Base-by-base conservation (phyloP, 129 eudicot genomes). In the Lactuca sativa region DNA sequence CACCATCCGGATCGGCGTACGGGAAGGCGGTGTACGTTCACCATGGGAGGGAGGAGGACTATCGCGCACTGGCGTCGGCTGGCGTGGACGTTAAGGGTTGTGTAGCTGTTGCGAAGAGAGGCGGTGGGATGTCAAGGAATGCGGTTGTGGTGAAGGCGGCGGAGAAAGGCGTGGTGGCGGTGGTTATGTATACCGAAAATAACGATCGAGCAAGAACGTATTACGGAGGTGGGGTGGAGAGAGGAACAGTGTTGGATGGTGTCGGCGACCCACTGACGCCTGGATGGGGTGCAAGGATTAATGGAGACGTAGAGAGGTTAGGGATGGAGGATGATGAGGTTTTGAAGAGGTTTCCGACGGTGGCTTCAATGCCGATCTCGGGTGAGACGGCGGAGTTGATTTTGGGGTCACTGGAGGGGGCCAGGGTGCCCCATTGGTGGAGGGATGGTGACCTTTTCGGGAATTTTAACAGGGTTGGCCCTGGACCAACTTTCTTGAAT, bases 231-330 rank as follows among this genome's bases (percentile, higher is more conserved):
- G 97, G 98, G 71, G 96, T 92, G 48, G 96, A 92, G 70, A 85
- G 96, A 56, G 98, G 98, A 71, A 89, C 96, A 13, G 96, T 92
- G 13, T 71, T 86, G 82, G 78, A 85, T 30, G 98, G 96, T 5
- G 55, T 92, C 58, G 98, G 98, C 71, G 98, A 92, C 83, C 90
- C 96, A 58, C 72, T 81, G 5, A 92, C 81, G 5, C 95, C 96
- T 0, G 98, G 98, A 31, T 92, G 98, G 98, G 91, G 75, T 16
- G 65, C 73, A 7, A 54, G 4, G 9, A 83, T 77, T 32, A 73
- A 72, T 11, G 77, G 74, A n/a, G 86, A 78, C 30, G 87, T 71
- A 0, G 96, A 92, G 88, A 83, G 74, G 53, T 59, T 92, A 13
- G 77, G 69, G 63, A 31, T 62, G 65, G 79, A 56, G 34, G 95